phyloP scores from a whole-genome alignment of 495 filamentous ascomycete species.

The Parathielavia appendiculata region DNA sequence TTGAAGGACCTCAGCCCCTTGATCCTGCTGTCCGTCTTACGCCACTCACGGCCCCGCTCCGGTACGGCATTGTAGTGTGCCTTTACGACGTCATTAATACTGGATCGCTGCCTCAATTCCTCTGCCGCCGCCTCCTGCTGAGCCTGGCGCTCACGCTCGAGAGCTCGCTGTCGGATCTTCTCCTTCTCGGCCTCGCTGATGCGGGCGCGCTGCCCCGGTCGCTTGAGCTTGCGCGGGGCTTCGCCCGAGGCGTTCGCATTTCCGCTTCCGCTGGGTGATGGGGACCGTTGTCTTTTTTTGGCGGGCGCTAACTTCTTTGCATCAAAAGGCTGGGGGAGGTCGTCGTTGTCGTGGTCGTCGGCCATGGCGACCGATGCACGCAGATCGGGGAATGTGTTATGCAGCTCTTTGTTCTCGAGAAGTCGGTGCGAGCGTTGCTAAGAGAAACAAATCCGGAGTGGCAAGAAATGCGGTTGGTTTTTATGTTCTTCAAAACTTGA shows the following conservation, averaged over 20 bases:
- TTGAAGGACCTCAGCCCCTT: constrained; percentile 93
- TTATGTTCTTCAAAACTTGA: no score
- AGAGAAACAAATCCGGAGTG: no score
- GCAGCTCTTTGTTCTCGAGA: neutral
- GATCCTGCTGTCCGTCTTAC: constrained; percentile 86
- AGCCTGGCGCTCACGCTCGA: constrained; percentile 59
- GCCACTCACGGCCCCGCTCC: constrained; percentile 87
- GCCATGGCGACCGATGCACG: constrained; percentile 12
- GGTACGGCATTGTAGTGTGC: constrained; percentile 97
- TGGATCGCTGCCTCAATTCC: constrained; percentile 35
- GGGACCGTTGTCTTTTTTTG: constrained; percentile 46
- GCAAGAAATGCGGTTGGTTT: no score
- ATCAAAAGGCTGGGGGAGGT: constrained; percentile 52
- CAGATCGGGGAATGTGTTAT: no score
- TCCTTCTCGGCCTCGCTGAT: constrained; percentile 66
- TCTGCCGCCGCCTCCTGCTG: constrained; percentile 44
- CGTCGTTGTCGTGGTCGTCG: constrained; percentile 25
- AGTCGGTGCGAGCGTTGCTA: no score
- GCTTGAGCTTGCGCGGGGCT: constrained; percentile 68
- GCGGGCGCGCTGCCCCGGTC: constrained; percentile 76
- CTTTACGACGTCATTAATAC: constrained; percentile 77
- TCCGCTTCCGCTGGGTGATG: constrained; percentile 22
- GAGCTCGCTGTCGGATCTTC: constrained; percentile 59
- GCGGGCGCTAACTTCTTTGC: constrained; percentile 51
- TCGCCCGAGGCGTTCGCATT: constrained; percentile 39